Conservation (phyloP, 306 rosid genomes). For the Quercus wislizeni region DNA sequence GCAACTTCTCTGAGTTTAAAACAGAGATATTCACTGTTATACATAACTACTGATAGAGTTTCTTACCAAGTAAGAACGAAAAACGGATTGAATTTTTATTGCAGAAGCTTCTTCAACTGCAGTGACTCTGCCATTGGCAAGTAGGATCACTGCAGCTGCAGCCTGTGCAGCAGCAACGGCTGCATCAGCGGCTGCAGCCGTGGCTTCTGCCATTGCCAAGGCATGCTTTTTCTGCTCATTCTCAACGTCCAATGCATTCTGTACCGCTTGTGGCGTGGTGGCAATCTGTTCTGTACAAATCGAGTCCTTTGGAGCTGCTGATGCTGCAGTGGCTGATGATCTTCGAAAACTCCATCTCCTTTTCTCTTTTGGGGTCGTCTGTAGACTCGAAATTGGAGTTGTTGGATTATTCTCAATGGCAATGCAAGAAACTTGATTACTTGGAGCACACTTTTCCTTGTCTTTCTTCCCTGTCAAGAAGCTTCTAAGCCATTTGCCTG, state of each 20-base stretch:
- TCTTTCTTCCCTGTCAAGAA: slow-evolving; percentile 76
- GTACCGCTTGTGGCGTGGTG: slow-evolving; percentile 25
- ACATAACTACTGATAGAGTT: background rate
- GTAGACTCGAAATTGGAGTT: slow-evolving; percentile 43
- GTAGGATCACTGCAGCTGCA: slow-evolving; percentile 56
- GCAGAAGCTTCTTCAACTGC: slow-evolving; percentile 68
- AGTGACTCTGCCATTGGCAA: slow-evolving; percentile 34
- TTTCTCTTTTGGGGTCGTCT: slow-evolving; percentile 64
- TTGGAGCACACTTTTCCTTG: slow-evolving; percentile 32
- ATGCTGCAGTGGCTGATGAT: slow-evolving; percentile 55
- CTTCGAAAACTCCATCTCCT: slow-evolving; percentile 89
- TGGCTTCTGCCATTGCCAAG: slow-evolving; percentile 64
- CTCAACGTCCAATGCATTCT: slow-evolving; percentile 36
- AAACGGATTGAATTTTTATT: slow-evolving; percentile 65
- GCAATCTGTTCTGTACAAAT: slow-evolving; percentile 30
- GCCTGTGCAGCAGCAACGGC: slow-evolving; percentile 75
- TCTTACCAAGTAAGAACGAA: slow-evolving; percentile 79
- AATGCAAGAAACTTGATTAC: slow-evolving; percentile 30
- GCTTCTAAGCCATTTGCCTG: slow-evolving; percentile 75
- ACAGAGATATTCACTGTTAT: background rate
- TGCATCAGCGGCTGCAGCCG: slow-evolving; percentile 56
- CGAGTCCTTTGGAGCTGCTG: slow-evolving; percentile 41
- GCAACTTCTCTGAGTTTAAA: background rate
- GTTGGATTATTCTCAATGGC: slow-evolving; percentile 43
- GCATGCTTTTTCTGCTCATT: slow-evolving; percentile 65